phyloP scores from a whole-genome alignment of 1,284 basidiomycete genomes.

The Heterobasidion irregulare region DNA sequence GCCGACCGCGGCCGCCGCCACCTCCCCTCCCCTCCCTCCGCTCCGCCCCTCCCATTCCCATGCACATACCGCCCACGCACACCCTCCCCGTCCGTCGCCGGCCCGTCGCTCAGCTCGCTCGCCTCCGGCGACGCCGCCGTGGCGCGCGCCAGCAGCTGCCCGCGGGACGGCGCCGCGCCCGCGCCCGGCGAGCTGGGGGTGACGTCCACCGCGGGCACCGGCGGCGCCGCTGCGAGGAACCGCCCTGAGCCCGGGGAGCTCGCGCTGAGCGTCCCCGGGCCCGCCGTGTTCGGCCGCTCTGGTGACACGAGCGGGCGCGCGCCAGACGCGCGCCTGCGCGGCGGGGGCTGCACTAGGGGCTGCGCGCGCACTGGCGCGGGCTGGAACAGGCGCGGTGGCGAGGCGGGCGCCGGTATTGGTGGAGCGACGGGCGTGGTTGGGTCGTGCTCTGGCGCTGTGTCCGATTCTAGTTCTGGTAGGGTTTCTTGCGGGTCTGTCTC shows the following conservation, averaged over 20 bases:
- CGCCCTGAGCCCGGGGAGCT: too few species aligned
- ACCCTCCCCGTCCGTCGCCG: background rate
- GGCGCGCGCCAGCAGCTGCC: background rate
- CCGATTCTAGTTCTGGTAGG: background rate
- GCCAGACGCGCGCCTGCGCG: background rate
- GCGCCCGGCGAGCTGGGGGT: too few species aligned
- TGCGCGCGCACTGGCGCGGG: too few species aligned
- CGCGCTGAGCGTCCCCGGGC: background rate
- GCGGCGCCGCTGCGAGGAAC: too few species aligned
- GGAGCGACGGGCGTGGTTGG: background rate
- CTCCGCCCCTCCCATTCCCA: background rate
- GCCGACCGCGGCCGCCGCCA: conserved; percentile 2
- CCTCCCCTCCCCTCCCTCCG: background rate
- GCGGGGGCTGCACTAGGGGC: too few species aligned
- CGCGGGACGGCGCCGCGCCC: background rate
- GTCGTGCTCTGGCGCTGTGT: background rate
- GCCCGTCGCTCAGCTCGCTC: conserved; percentile 1
- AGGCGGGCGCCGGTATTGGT: background rate
- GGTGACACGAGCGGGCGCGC: background rate
- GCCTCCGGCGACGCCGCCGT: background rate
- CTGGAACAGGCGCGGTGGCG: too few species aligned
- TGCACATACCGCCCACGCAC: background rate
- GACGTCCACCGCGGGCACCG: too few species aligned
- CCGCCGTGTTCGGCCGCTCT: background rate
- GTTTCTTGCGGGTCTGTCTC: background rate